Conservation (phyloP, 2,329 filamentous ascomycete species). For the Neonectria neomacrospora region DNA sequence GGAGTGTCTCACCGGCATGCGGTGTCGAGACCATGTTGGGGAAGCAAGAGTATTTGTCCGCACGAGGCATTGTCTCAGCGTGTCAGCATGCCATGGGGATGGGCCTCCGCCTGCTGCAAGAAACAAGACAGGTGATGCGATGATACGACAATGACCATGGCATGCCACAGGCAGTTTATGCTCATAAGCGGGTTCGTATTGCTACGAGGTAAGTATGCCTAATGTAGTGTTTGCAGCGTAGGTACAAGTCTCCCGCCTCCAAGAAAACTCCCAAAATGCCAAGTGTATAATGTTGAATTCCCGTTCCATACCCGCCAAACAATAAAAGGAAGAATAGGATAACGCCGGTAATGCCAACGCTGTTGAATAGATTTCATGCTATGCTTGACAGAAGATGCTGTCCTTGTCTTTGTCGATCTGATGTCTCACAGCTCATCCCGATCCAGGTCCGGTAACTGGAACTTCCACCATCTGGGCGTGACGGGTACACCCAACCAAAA, state of each 20-base stretch:
- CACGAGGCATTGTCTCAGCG: background rate
- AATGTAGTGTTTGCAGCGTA: conserved; percentile 1
- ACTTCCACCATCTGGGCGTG: conserved; percentile 58
- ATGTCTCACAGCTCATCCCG: conserved; percentile 59
- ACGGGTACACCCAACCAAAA: conserved; percentile 65
- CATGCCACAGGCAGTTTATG: background rate
- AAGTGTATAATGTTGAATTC: background rate
- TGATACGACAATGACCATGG: background rate
- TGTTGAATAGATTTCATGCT: background rate
- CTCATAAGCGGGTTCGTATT: conserved; percentile 10
- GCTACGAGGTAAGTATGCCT: conserved; percentile 4
- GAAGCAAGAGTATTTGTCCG: background rate
- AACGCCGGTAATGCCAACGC: conserved; percentile 22
- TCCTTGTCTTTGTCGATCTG: background rate
- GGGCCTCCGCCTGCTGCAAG: background rate
- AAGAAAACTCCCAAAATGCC: conserved; percentile 16
- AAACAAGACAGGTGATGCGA: background rate
- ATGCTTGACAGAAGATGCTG: background rate
- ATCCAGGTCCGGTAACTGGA: conserved; percentile 55
- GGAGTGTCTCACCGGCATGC: background rate
- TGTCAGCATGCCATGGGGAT: background rate
- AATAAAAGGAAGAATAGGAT: background rate
- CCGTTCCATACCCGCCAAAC: background rate
- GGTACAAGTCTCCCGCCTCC: background rate
- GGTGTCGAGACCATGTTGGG: too few species aligned